Conservation (phyloP, 2,329 filamentous ascomycete genomes). For the Fusarium caatingaense region DNA sequence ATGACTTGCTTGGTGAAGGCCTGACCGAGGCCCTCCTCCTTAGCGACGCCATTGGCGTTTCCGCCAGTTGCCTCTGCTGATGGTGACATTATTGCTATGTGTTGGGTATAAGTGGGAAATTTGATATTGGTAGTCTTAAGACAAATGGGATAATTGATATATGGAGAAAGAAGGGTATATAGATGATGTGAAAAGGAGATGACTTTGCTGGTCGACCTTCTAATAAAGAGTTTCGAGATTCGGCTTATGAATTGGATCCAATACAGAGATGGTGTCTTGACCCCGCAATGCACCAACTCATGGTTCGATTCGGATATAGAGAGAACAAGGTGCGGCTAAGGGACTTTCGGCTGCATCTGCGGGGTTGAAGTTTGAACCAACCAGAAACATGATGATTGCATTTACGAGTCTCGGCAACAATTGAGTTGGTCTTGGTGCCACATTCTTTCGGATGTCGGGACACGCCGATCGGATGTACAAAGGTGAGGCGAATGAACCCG, state of each 20-base stretch:
- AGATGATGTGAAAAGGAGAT: neutral
- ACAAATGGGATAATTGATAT: too few species aligned
- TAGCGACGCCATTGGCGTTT: slow-evolving; percentile 47
- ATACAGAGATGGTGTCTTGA: slow-evolving; percentile 10
- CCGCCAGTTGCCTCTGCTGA: slow-evolving; percentile 57
- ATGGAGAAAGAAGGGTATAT: neutral
- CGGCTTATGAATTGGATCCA: slow-evolving; percentile 1
- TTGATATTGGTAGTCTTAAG: neutral
- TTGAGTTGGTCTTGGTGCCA: neutral
- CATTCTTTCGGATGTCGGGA: slow-evolving; percentile 28
- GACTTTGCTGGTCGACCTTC: neutral
- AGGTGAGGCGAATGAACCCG: slow-evolving; percentile 1
- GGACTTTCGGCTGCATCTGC: slow-evolving; percentile 25
- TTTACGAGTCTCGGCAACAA: slow-evolving; percentile 21
- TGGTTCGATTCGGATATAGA: slow-evolving; percentile 29
- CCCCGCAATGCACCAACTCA: slow-evolving; percentile 32
- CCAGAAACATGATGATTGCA: slow-evolving; percentile 21
- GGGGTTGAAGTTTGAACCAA: slow-evolving; percentile 15
- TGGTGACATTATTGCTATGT: slow-evolving; percentile 50
- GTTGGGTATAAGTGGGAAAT: neutral
- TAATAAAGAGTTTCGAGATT: slow-evolving; percentile 15
- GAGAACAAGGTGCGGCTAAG: slow-evolving; percentile 28
- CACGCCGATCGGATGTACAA: slow-evolving; percentile 17
- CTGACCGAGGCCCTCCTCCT: slow-evolving; percentile 49
- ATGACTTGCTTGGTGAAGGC: slow-evolving; percentile 80